Base-by-base conservation (phyloP, 2,329 filamentous ascomycete species). In the Cytospora chrysosperma region DNA sequence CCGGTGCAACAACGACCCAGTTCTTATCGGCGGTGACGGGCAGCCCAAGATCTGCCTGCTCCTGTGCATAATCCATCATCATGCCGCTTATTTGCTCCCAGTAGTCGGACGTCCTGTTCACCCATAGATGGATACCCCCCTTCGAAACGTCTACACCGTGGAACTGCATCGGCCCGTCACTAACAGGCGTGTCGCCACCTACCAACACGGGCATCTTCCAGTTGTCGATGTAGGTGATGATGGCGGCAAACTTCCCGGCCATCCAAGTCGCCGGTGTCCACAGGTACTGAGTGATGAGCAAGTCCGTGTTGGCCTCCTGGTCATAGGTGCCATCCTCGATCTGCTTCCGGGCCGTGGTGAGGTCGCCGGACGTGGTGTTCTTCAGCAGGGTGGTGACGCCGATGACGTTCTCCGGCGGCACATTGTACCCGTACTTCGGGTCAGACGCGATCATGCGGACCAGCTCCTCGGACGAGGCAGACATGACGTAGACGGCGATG, bases 391-490 rank as follows among this genome's bases (percentile, higher is more conserved):
- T 71, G 3, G 74, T 76, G 15, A 80, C 77, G 28, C 78, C 78
- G 24, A 80, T 78, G 40, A 80, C 76, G 56, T 79, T 79, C 63
- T 80, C 70, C 2, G 78, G 70, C 34, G 73, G 73, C 7, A 80
- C 76, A 64, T 80, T 79, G 72, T 80, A 80, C 53, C 78, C 78
- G 55, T 80, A 80, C 64, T 73, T 73, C 9, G 77, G 76, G 62
- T 80, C 78, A 1, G 76, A 72, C n/a, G 74, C 78, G 1, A 80
- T 76, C 76, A 80, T 78, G 57, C 78, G 75, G 19, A 80, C 78
- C 9, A 80, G 72, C 68, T 80, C 78, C 65, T 80, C 78, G n/a
- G 72, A 72, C 1, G 78, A 68, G 7, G 78, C 78, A 26, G 71
- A 77, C 49, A 80, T 67, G 26, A 80, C 74, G 63, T 80, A 80